Base-by-base conservation (phyloP, 2,329 filamentous ascomycete species). In the Neonectria faginata region DNA sequence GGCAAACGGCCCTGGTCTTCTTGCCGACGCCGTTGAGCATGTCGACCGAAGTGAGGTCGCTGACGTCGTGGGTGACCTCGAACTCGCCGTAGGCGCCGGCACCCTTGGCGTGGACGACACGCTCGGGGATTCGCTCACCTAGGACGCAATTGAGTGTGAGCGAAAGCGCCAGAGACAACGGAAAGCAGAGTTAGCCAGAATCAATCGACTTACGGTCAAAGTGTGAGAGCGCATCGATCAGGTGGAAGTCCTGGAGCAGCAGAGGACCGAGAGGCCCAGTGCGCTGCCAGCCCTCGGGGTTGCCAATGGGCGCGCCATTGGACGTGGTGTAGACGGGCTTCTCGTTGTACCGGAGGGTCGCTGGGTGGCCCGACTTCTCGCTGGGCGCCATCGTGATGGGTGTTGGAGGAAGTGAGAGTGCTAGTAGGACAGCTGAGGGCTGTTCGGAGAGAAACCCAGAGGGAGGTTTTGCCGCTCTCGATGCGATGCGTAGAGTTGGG, bases 161-260 rank as follows among this genome's bases (percentile, higher is more conserved):
- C 41, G 20, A 45, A 27, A n/a, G 25, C 16, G 25, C 6, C n/a
- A 20, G n/a, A 20, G 8, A 18, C 45, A 29, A 25, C 25, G 11
- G 29, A 18, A 6, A 8, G 16, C 16, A 18, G n/a, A 12, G 25
- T 25, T 6, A 25, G 25, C 25, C 25, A 25, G 25, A 25, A 25
- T 25, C 25, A 20, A 11, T 57, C 14, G 22, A 47, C 69, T 18
- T 57, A 69, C 83, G 82, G 76, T 82, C 83, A 75, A 86, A 84
- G 76, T 85, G 80, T 27, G 83, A 83, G 57, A 91, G 82, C 50
- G 88, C 77, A 68, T 89, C 89, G 69, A 91, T 87, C 75, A 91
- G 77, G 74, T 90, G 88, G 74, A 89, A 89, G 74, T 90, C 88
- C 72, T 90, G 88, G 22, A 91, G 83, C 65, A 89, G 79, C 42